Evolutionary conservation across 2,329 filamentous ascomycete genomes (phyloP).

Genomic region (Madurella mycetomatis): DNA sequence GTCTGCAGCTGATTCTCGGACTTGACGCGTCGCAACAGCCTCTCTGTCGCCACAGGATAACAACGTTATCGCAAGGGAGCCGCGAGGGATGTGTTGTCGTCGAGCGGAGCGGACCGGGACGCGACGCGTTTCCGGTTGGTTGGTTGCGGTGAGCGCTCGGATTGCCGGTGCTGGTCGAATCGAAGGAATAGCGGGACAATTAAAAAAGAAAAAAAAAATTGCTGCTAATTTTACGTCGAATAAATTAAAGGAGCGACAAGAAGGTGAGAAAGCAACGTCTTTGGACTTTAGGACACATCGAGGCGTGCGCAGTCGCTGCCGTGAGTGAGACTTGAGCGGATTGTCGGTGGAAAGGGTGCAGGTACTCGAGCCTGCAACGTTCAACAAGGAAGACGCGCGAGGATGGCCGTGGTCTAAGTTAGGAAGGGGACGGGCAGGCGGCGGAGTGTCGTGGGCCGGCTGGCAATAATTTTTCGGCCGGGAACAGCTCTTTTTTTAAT

Average conservation of each 20-base stretch:
- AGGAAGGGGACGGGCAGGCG: conserved; percentile 11
- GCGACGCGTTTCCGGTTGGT: conserved; percentile 21
- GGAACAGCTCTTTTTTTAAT: conserved; percentile 22
- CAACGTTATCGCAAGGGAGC: neutral
- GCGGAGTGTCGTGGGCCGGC: conserved; percentile 19
- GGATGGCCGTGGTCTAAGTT: conserved; percentile 19
- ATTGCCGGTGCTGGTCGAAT: conserved; percentile 11
- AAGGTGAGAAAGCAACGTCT: conserved; percentile 18
- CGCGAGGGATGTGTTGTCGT: conserved; percentile 7
- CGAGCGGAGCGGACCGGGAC: conserved; percentile 10
- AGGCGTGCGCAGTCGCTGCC: conserved; percentile 17
- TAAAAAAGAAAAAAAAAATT: conserved; percentile 19
- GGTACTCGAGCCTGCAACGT: conserved; percentile 21
- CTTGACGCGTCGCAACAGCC: conserved; percentile 17
- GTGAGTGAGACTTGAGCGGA: conserved; percentile 8
- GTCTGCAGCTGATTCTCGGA: conserved; percentile 57
- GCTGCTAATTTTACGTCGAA: conserved; percentile 8
- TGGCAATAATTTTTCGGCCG: conserved; percentile 19
- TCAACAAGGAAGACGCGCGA: conserved; percentile 22
- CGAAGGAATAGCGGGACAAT: conserved; percentile 12
- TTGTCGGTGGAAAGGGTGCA: conserved; percentile 2
- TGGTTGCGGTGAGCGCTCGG: neutral
- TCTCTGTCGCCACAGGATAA: neutral
- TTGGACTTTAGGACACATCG: conserved; percentile 20
- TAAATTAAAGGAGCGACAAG: conserved; percentile 27